These are phyloP conservation scores for Xylariaceae sp. DNA, from an alignment of 2,329 filamentous ascomycete genomes.

Conservation along the genomic window DNA sequence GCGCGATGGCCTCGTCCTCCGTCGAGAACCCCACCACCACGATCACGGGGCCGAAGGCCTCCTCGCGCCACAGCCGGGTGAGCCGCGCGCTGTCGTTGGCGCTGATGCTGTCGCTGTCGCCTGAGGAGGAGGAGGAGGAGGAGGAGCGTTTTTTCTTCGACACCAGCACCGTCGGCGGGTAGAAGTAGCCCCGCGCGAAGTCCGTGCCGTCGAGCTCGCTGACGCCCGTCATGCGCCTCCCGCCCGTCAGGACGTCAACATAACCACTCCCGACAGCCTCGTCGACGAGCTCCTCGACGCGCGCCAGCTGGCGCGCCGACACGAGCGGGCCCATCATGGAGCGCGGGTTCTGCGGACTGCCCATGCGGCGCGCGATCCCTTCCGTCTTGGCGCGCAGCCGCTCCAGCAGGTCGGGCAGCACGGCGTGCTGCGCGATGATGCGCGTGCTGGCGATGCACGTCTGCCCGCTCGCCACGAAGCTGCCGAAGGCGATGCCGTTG, in stretches of 20 bases:
- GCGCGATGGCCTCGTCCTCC: conserved; percentile 60
- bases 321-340: conserved; percentile 60
- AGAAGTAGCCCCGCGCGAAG: conserved; percentile 62
- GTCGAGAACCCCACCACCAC: conserved; percentile 67
- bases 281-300: conserved; percentile 58
- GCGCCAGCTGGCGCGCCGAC: conserved; percentile 53
- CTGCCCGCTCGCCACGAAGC: conserved; percentile 48
- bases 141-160: conserved; percentile 25
- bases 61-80: conserved; percentile 69
- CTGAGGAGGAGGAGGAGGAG: too few species aligned
- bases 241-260: conserved; percentile 34
- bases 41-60: conserved; percentile 78
- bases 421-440: conserved; percentile 62
- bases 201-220: conserved; percentile 44
- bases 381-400: conserved; percentile 56
- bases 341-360: conserved; percentile 45
- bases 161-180: conserved; percentile 66
- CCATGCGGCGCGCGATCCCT: conserved; percentile 47
- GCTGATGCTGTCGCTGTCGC: conserved; percentile 33
- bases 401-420: conserved; percentile 58
- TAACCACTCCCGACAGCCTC: conserved; percentile 51
- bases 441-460: conserved; percentile 64
- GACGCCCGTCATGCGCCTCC: conserved; percentile 36
- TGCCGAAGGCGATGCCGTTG: conserved; percentile 58
- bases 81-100: conserved; percentile 53